Evolutionary conservation across 2,329 filamentous ascomycete species (phyloP).

Genomic region (Rachicladosporium sp.): DNA sequence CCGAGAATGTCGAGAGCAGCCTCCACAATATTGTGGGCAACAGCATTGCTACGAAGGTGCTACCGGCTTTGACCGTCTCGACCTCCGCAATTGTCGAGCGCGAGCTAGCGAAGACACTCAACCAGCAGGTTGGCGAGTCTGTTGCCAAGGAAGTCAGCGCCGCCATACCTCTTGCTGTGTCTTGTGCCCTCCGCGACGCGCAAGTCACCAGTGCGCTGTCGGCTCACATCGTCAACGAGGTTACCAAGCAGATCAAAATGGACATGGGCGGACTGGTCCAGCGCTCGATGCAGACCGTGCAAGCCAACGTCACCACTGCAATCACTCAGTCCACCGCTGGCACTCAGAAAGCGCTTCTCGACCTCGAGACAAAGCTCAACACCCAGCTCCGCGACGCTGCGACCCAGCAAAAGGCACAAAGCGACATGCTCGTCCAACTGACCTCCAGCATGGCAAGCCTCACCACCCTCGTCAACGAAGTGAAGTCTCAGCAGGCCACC

Average conservation of each 20-base stretch:
- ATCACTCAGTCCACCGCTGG: slow-evolving; percentile 46
- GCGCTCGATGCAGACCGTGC: slow-evolving; percentile 48
- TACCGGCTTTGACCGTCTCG: slow-evolving; percentile 60
- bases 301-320: slow-evolving; percentile 32
- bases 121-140: slow-evolving; percentile 50
- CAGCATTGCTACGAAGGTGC: slow-evolving; percentile 61
- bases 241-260: slow-evolving; percentile 36
- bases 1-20: slow-evolving; percentile 62
- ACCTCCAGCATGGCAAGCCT: slow-evolving; percentile 4
- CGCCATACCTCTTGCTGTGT: slow-evolving; percentile 54
- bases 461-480: slow-evolving; percentile 1
- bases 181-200: slow-evolving; percentile 57
- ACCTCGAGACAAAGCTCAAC: slow-evolving; percentile 42
- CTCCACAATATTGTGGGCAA: slow-evolving; percentile 63
- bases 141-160: slow-evolving; percentile 64
- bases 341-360: slow-evolving; percentile 53
- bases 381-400: slow-evolving; percentile 2
- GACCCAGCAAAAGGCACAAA: slow-evolving; percentile 2
- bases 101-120: slow-evolving; percentile 57
- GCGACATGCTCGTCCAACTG: slow-evolving; percentile 4
- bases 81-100: slow-evolving; percentile 58
- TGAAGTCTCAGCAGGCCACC: neutral
- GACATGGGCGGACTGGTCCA: slow-evolving; percentile 40
- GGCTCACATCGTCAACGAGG: slow-evolving; percentile 56
- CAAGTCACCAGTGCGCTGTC: slow-evolving; percentile 61